Conservation (phyloP, 2,329 filamentous ascomycete species). For the Akanthomyces uredinophilus region DNA sequence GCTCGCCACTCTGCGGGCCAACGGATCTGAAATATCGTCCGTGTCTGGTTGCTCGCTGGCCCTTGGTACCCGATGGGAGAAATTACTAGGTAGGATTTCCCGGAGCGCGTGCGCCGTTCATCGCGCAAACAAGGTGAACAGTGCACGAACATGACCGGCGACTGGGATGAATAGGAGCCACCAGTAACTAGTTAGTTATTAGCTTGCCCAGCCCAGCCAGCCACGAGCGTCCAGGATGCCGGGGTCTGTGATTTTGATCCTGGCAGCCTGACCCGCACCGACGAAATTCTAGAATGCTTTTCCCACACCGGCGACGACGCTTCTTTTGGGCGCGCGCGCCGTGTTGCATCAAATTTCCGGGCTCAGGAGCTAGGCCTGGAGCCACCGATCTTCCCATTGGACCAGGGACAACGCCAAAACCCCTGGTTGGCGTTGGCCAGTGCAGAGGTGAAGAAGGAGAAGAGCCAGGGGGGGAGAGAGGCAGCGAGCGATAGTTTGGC, state of each 20-base stretch:
- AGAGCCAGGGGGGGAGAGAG: background rate
- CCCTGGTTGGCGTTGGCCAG: background rate
- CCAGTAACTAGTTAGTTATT: too few relatives aligned
- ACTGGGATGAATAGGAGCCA: too few relatives aligned
- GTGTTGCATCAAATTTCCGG: constrained; percentile 14
- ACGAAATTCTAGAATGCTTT: constrained; percentile 11
- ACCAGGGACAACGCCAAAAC: background rate
- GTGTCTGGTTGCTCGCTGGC: too few relatives aligned
- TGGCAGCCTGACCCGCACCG: background rate
- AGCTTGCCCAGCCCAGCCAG: background rate
- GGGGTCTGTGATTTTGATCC: too few relatives aligned
- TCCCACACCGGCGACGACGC: too few relatives aligned
- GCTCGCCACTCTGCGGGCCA: too few relatives aligned
- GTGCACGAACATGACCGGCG: too few relatives aligned
- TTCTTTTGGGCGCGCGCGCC: background rate
- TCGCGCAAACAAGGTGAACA: too few relatives aligned
- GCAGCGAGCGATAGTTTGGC: background rate
- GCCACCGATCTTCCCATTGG: constrained; percentile 5
- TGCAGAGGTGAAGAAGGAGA: background rate
- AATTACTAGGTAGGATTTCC: too few relatives aligned
- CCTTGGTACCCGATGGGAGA: too few relatives aligned
- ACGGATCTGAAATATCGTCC: too few relatives aligned
- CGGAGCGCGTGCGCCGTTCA: too few relatives aligned
- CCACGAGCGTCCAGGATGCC: background rate
- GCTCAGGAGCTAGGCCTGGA: background rate